A percentile compares a stretch with the other conserved stretches of the same genome.
These are phyloP conservation scores for Rauvolfia tetraphylla DNA, from an alignment of 257 asterid genomes.

Conservation along the genomic window DNA sequence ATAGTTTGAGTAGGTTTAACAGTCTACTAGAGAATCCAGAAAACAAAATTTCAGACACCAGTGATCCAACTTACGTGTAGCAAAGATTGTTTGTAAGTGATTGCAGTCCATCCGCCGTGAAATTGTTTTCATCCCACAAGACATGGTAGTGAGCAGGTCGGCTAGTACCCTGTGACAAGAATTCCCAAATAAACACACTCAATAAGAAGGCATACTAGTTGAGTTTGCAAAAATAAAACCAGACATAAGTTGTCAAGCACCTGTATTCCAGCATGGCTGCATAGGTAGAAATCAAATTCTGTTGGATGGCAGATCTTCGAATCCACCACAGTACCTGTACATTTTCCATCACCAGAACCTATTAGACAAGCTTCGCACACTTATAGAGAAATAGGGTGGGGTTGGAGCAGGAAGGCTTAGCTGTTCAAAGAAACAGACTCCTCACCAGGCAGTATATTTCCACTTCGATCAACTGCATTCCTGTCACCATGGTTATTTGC, in stretches of 20 bases:
- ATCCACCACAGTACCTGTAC: conserved; percentile 90
- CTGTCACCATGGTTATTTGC: conserved; percentile 73
- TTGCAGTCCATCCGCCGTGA: conserved; percentile 80
- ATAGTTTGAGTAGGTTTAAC: neutral
- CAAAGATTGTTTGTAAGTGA: conserved; percentile 82
- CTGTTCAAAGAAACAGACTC: neutral
- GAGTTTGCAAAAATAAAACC: neutral
- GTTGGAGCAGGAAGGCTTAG: no score
- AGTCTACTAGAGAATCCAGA: neutral
- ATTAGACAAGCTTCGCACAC: neutral
- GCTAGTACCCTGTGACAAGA: conserved; percentile 57
- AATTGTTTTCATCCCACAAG: conserved; percentile 91
- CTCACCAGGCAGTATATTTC: conserved; percentile 85
- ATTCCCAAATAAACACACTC: neutral
- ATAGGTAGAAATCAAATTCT: conserved; percentile 89
- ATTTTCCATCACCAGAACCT: neutral
- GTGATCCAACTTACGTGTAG: conserved; percentile 61
- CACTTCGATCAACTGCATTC: conserved; percentile 64
- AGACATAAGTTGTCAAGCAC: conserved; percentile 17
- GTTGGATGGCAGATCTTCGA: conserved; percentile 95
- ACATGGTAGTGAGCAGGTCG: conserved; percentile 98
- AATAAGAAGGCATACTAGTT: no score
- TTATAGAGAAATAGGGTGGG: neutral
- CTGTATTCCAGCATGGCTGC: conserved; percentile 99
- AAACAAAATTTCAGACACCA: neutral